phyloP scores from a whole-genome alignment of 179 eudicot genomes.

The Nepenthes alata region DNA sequence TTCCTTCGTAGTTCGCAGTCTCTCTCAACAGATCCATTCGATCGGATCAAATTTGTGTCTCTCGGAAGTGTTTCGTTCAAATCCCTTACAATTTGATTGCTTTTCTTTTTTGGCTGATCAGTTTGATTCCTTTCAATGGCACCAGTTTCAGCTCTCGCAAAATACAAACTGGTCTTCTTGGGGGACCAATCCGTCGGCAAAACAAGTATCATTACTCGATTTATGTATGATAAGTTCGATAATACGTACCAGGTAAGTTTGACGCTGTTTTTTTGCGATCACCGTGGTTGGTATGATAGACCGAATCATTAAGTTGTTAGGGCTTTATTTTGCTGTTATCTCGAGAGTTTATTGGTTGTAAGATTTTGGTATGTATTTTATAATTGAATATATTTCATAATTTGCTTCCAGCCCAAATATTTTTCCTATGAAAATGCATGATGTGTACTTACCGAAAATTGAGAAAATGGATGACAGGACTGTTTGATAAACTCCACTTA shows the following conservation, averaged over 20 bases:
- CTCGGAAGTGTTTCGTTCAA: neutral
- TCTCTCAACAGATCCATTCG: neutral
- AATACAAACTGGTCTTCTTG: constrained; percentile 71
- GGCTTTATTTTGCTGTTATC: no score
- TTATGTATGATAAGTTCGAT: constrained; percentile 81
- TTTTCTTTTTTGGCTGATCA: neutral
- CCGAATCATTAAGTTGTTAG: neutral
- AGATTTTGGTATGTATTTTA: no score
- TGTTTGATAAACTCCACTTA: no score
- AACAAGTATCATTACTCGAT: constrained; percentile 79
- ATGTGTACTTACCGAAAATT: no score
- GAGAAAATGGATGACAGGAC: no score
- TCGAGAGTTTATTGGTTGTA: no score
- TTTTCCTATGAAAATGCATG: no score
- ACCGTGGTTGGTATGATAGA: neutral
- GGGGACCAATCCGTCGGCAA: constrained; percentile 88
- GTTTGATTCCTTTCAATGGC: constrained; percentile 30
- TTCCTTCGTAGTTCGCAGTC: neutral
- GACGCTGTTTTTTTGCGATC: neutral
- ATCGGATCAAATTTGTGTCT: constrained; percentile 2
- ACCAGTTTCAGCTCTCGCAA: constrained; percentile 80
- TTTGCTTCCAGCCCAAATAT: no score
- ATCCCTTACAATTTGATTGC: neutral
- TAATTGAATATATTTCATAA: no score
- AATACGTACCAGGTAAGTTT: constrained; percentile 63